These are phyloP conservation scores for Penicillium sp. DNA, from an alignment of 2,329 filamentous ascomycete genomes.

Conservation along the genomic window DNA sequence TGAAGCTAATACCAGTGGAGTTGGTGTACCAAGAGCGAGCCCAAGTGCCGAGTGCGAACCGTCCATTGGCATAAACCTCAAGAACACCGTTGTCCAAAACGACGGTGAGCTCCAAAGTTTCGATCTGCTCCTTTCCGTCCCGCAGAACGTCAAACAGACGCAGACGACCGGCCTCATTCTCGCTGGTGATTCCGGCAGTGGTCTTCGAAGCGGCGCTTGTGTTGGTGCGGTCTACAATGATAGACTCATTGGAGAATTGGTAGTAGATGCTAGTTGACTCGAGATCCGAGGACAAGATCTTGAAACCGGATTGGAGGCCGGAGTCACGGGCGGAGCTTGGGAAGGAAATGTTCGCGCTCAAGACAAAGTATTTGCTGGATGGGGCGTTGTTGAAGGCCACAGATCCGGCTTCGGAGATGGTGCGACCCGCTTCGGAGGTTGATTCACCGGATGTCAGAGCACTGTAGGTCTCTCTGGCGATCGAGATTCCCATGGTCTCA, in stretches of 20 bases:
- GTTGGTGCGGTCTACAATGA: conserved; percentile 18
- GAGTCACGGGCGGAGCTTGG: conserved; percentile 3
- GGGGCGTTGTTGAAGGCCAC: conserved; percentile 1
- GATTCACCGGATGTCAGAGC: conserved; percentile 4
- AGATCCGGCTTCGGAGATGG: neutral
- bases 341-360: conserved; percentile 3
- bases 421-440: conserved; percentile 3
- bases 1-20: conserved; percentile 20
- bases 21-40: conserved; percentile 23
- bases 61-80: conserved; percentile 23
- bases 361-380: conserved; percentile 4
- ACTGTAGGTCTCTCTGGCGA: conserved; percentile 17
- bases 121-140: conserved; percentile 7
- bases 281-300: conserved; percentile 14
- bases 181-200: conserved; percentile 10
- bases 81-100: conserved; percentile 19
- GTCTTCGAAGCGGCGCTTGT: conserved; percentile 18
- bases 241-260: conserved; percentile 24
- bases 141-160: conserved; percentile 16
- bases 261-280: conserved; percentile 21
- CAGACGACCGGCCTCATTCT: conserved; percentile 12
- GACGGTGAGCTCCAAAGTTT: conserved; percentile 21
- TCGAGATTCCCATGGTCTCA: conserved; percentile 19
- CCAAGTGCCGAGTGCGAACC: conserved; percentile 22
- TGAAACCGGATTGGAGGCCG: conserved; percentile 12